phyloP scores from a whole-genome alignment of 1,139 yeast genomes.

The Yamadazyma pseudoaaseri region DNA sequence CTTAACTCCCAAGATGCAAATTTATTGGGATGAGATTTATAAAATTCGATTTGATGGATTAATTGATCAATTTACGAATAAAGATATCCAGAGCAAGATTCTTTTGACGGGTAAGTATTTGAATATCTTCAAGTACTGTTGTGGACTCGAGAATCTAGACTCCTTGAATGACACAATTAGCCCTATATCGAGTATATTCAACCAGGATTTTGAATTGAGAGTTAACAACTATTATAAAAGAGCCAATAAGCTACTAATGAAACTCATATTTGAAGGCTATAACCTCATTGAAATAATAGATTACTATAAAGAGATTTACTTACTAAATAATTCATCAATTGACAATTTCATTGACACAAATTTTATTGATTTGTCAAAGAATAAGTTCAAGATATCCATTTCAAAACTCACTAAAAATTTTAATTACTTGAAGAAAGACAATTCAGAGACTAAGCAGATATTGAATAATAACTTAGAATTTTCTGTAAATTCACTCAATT shows the following conservation, averaged over 20 bases:
- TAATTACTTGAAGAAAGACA: slow-evolving; percentile 17
- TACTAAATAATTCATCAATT: slow-evolving; percentile 49
- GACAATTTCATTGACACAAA: slow-evolving; percentile 41
- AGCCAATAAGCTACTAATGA: slow-evolving; percentile 65
- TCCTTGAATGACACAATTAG: slow-evolving; percentile 25
- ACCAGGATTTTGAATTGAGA: slow-evolving; percentile 56
- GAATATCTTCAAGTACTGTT: slow-evolving; percentile 66
- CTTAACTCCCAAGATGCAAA: slow-evolving; percentile 58
- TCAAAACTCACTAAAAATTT: slow-evolving; percentile 22
- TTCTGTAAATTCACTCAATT: slow-evolving; percentile 32
- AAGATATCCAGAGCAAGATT: slow-evolving; percentile 61
- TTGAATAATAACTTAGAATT: slow-evolving; percentile 26
- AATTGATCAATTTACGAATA: slow-evolving; percentile 59
- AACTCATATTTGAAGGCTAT: slow-evolving; percentile 62
- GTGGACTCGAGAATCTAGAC: slow-evolving; percentile 39
- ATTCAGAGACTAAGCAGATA: slow-evolving; percentile 14
- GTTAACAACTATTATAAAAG: slow-evolving; percentile 63
- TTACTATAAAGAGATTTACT: slow-evolving; percentile 52
- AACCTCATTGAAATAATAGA: slow-evolving; percentile 47
- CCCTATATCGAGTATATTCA: slow-evolving; percentile 46
- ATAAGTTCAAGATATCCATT: slow-evolving; percentile 30
- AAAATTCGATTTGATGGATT: slow-evolving; percentile 74
- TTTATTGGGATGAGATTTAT: slow-evolving; percentile 85
- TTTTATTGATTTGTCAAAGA: slow-evolving; percentile 34
- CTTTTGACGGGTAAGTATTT: slow-evolving; percentile 83